Base-by-base conservation (phyloP, 129 eudicot genomes). In the Flaveria sonorensis region DNA sequence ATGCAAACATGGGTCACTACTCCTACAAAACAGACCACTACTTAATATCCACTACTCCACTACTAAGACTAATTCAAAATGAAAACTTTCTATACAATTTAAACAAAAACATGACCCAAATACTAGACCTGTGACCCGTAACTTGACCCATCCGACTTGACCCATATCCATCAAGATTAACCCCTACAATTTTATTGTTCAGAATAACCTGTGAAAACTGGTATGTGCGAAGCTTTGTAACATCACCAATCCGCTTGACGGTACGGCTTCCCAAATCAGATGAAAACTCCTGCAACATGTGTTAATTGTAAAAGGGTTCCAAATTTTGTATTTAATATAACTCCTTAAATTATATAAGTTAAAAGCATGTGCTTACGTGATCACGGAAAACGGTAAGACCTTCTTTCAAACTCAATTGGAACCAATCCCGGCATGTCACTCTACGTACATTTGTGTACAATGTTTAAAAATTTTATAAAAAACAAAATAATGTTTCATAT, bases 301-400 rank as follows among this genome's bases (percentile, higher is more conserved):
- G 61, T 78, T 70, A 48, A 70, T 13, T 14, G 15, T 71, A 42
- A 68, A 55, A 46, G 18, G 9, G 65, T 60, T 51, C 45, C 10
- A 15, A 61, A 4, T 26, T 39, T 10, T 16, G 12, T 1, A 59
- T 42, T 47, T 28, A 73, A 64, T 3, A n/a, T 0, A 52, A 0
- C 51, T 1, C n/a, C 18, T 21, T 18, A 36, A 30, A 36, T 51
- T 48, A 19, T 18, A 32, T 3, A 30, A 62, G 21, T 42, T 36
- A 56, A 4, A 68, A 48, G 46, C 7, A 76, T 8, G 46, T 15
- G n/a, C 72, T 61, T 57, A 93, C 98, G 86, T 91, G 96, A 88
- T 94, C 99, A 59, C 99, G 99, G 79, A 94, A 94, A 57, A 91
- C 97, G 52, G 99, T 94, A 75, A 94, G 97, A 77, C 99, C 99